phyloP scores from a whole-genome alignment of 192 early-diverging fungal genomes.

The Funneliformis mosseae region DNA sequence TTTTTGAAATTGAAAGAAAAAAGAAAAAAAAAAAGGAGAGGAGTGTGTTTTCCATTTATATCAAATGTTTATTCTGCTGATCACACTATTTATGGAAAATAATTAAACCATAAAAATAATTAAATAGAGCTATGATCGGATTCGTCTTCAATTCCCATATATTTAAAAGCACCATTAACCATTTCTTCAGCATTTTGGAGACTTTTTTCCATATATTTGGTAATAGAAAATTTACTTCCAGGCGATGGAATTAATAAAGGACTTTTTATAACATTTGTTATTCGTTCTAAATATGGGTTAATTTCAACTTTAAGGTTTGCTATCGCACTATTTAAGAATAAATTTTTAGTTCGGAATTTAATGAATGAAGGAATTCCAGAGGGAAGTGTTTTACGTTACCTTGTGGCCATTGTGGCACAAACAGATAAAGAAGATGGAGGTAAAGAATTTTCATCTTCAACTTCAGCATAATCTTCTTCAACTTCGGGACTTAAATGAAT shows the following conservation, averaged over 20 bases:
- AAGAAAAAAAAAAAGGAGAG: no score
- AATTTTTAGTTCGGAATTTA: not conserved
- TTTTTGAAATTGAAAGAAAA: no score
- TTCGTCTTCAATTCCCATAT: not conserved
- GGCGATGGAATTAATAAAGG: not conserved
- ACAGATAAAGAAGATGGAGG: not conserved
- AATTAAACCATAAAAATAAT: no score
- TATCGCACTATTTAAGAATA: not conserved
- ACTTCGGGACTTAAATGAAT: not conserved
- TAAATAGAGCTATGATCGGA: no score
- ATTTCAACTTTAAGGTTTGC: constrained; percentile 22
- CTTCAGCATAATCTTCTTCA: not conserved
- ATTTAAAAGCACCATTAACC: constrained; percentile 18
- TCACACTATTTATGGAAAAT: no score
- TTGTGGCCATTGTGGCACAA: constrained; percentile 26
- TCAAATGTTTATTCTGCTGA: no score
- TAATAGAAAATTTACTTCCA: not conserved
- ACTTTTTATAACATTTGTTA: not conserved
- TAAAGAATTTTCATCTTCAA: not conserved
- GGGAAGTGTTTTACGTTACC: not conserved
- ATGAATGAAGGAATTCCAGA: not conserved
- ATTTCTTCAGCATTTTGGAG: constrained; percentile 5
- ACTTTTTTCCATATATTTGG: constrained; percentile 10
- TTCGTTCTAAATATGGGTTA: not conserved
- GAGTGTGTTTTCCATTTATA: no score